Evolutionary conservation across 805 yeast genomes (phyloP).

Genomic region (Zygosaccharomyces bisporus): DNA sequence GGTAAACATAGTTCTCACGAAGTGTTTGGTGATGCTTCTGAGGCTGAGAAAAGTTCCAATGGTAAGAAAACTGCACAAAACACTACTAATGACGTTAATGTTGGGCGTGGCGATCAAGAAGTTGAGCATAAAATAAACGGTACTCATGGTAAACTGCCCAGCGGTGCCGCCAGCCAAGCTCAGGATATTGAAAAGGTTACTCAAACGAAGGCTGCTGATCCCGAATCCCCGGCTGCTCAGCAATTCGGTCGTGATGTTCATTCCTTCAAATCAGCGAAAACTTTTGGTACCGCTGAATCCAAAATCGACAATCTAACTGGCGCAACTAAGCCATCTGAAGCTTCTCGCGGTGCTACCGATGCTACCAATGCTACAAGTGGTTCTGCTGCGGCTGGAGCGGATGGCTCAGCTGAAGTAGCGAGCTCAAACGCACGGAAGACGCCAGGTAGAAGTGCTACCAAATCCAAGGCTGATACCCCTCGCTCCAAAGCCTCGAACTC

Average conservation of each 20-base stretch:
- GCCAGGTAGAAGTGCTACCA: conserved; percentile 4
- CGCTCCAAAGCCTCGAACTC: neutral
- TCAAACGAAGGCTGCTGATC: neutral
- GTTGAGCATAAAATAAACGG: neutral
- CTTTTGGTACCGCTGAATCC: conserved; percentile 6
- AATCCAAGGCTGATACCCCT: neutral
- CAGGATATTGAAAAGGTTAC: neutral
- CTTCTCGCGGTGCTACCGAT: neutral
- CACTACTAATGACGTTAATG: neutral
- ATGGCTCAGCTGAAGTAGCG: neutral
- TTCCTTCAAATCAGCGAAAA: conserved; percentile 11
- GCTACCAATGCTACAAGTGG: neutral
- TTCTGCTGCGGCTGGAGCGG: neutral
- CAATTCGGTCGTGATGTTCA: conserved; percentile 17
- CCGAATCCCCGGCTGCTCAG: conserved; percentile 12
- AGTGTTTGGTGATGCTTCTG: neutral
- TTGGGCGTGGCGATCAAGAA: neutral
- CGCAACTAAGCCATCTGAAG: neutral
- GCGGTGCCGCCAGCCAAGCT: neutral
- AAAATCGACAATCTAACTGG: conserved; percentile 3
- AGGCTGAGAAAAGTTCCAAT: neutral
- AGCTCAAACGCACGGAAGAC: neutral
- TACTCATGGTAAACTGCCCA: neutral
- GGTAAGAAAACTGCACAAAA: neutral
- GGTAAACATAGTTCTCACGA: neutral